These are phyloP conservation scores for Mercurialis annua DNA, from an alignment of 345 rosid genomes.

Conservation along the genomic window DNA sequence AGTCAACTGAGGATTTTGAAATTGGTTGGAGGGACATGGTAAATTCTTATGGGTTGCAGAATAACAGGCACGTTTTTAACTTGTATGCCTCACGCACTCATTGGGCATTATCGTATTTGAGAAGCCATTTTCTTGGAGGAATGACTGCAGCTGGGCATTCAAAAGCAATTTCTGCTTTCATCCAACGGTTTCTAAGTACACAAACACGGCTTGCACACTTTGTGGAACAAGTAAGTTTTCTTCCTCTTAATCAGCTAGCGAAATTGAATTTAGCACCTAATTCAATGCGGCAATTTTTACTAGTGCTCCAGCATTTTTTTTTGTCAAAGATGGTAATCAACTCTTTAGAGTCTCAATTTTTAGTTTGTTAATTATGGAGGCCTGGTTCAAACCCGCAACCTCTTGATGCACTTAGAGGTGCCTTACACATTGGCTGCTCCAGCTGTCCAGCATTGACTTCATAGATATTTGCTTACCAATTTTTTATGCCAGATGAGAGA, in stretches of 20 bases:
- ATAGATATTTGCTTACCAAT: neutral
- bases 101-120: slow-evolving; percentile 91
- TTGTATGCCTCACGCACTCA: slow-evolving; percentile 59
- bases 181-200: slow-evolving; percentile 86
- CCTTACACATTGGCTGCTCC: too few species aligned
- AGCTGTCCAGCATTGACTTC: neutral
- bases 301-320: neutral
- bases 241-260: slow-evolving; percentile 11
- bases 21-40: slow-evolving; percentile 95
- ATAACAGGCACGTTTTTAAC: slow-evolving; percentile 77
- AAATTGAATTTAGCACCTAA: neutral
- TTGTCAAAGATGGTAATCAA: too few species aligned
- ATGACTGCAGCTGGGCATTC: slow-evolving; percentile 73
- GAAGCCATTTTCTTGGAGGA: slow-evolving; percentile 85
- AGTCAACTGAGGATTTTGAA: slow-evolving; percentile 79
- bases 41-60: slow-evolving; percentile 68
- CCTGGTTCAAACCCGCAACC: too few species aligned
- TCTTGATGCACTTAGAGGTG: too few species aligned
- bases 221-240: slow-evolving; percentile 72
- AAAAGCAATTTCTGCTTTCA: slow-evolving; percentile 80
- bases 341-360: too few species aligned
- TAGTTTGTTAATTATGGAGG: too few species aligned
- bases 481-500: neutral
- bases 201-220: slow-evolving; percentile 89
- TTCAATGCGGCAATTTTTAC: neutral